phyloP scores from a whole-genome alignment of 805 yeast genomes.

The Candida ovalis region DNA sequence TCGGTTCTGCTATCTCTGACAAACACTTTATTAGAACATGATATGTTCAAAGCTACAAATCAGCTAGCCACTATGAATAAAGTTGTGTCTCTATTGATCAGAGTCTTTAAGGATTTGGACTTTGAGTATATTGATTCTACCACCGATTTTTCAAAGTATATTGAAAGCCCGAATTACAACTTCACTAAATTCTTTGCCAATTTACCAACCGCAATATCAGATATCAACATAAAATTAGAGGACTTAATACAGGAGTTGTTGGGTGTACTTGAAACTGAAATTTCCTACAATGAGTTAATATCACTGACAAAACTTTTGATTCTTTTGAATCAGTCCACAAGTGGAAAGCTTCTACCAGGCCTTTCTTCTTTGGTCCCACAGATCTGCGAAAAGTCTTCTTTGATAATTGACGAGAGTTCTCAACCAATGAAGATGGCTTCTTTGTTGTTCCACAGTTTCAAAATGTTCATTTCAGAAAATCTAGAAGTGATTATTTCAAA shows the following conservation, averaged over 20 bases:
- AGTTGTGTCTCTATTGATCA: slow-evolving; percentile 11
- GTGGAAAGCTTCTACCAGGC: neutral
- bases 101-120: slow-evolving; percentile 21
- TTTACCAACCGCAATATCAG: slow-evolving; percentile 13
- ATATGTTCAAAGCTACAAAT: slow-evolving; percentile 16
- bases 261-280: slow-evolving; percentile 2
- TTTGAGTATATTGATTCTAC: slow-evolving; percentile 10
- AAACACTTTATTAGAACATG: slow-evolving; percentile 12
- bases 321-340: neutral
- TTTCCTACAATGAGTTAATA: slow-evolving; percentile 5
- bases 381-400: neutral
- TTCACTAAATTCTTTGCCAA: slow-evolving; percentile 15
- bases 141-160: slow-evolving; percentile 9
- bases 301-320: neutral
- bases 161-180: slow-evolving; percentile 20
- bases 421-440: neutral
- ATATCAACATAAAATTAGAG: slow-evolving; percentile 18
- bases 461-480: slow-evolving; percentile 1
- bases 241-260: slow-evolving; percentile 14
- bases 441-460: neutral
- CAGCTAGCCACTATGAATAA: slow-evolving; percentile 10
- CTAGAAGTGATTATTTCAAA: neutral
- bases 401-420: neutral
- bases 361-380: neutral
- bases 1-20: slow-evolving; percentile 10